Evolutionary conservation across 768 basidiomycete species (phyloP).

Genomic region (Russula virescens): DNA sequence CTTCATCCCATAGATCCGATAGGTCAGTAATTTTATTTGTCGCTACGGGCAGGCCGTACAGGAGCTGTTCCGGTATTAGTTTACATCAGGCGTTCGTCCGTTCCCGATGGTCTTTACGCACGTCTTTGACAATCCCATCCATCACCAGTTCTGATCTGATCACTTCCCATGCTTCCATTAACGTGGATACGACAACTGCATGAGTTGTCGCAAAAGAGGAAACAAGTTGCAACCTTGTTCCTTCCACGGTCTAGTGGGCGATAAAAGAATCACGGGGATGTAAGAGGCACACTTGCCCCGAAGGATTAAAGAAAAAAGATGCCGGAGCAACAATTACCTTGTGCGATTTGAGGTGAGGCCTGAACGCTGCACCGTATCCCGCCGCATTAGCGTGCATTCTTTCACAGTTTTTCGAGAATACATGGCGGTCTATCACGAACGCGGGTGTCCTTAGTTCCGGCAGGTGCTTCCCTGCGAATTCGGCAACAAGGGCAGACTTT

Average conservation of each 20-base stretch:
- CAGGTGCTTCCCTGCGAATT: constrained; percentile 55
- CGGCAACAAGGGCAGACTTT: constrained; percentile 45
- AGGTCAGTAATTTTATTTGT: constrained; percentile 70
- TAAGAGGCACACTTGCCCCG: neutral
- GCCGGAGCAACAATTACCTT: constrained; percentile 42
- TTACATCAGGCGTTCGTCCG: constrained; percentile 8
- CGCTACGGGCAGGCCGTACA: constrained; percentile 73
- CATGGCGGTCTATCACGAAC: constrained; percentile 64
- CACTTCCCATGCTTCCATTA: constrained; percentile 78
- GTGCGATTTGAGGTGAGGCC: constrained; percentile 83
- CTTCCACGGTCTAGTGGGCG: constrained; percentile 57
- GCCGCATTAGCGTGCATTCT: constrained; percentile 63
- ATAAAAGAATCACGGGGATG: neutral
- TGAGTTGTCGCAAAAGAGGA: constrained; percentile 48
- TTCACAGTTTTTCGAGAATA: constrained; percentile 70
- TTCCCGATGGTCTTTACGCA: neutral
- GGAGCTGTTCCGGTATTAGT: constrained; percentile 43
- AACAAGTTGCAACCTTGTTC: constrained; percentile 60
- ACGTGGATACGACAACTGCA: constrained; percentile 73
- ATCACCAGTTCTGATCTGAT: constrained; percentile 59
- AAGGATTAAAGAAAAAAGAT: too few relatives aligned
- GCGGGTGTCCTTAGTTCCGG: constrained; percentile 67
- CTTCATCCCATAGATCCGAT: constrained; percentile 49
- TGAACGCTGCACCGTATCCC: constrained; percentile 63
- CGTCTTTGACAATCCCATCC: constrained; percentile 74